Evolutionary conservation across 805 yeast species (phyloP).

Genomic region (Myxozyma monticola): DNA sequence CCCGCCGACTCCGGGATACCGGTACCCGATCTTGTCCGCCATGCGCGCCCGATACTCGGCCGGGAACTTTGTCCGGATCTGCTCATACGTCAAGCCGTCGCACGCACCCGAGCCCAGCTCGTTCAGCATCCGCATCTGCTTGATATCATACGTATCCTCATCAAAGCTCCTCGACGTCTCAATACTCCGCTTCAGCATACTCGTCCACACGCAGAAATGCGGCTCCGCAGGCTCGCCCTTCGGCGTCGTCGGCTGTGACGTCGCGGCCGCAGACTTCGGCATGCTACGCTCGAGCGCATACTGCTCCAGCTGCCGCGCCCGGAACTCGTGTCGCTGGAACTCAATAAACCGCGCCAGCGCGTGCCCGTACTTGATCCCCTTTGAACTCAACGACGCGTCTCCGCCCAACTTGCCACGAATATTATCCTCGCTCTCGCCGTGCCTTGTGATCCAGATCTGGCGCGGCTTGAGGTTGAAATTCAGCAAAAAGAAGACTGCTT

Average conservation of each 20-base stretch:
- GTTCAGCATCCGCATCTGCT: constrained; percentile 89
- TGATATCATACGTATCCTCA: constrained; percentile 70
- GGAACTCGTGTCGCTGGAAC: constrained; percentile 66
- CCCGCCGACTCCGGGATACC: constrained; percentile 98
- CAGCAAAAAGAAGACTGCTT: constrained; percentile 83
- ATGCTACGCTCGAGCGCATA: constrained; percentile 50
- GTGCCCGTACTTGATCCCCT: constrained; percentile 73
- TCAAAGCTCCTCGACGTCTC: constrained; percentile 78
- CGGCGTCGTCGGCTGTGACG: constrained; percentile 36
- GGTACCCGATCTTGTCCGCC: constrained; percentile 73
- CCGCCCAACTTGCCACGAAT: constrained; percentile 89
- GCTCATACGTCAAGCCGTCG: constrained; percentile 90
- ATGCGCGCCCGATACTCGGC: constrained; percentile 76
- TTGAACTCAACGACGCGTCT: constrained; percentile 72
- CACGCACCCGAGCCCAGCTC: constrained; percentile 91
- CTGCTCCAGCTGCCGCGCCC: constrained; percentile 58
- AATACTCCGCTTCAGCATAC: constrained; percentile 75
- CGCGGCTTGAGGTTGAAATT: constrained; percentile 86
- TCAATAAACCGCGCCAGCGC: constrained; percentile 75
- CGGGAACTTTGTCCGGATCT: constrained; percentile 71
- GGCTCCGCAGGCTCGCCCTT: constrained; percentile 57
- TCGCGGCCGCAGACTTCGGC: constrained; percentile 35
- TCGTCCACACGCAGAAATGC: constrained; percentile 87
- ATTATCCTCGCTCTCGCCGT: constrained; percentile 89
- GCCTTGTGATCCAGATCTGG: constrained; percentile 92